A percentile compares a stretch with the other conserved stretches of the same genome.
phyloP scores from a whole-genome alignment of 2,329 filamentous ascomycete genomes.

The Decorospora gaudefroyi region DNA sequence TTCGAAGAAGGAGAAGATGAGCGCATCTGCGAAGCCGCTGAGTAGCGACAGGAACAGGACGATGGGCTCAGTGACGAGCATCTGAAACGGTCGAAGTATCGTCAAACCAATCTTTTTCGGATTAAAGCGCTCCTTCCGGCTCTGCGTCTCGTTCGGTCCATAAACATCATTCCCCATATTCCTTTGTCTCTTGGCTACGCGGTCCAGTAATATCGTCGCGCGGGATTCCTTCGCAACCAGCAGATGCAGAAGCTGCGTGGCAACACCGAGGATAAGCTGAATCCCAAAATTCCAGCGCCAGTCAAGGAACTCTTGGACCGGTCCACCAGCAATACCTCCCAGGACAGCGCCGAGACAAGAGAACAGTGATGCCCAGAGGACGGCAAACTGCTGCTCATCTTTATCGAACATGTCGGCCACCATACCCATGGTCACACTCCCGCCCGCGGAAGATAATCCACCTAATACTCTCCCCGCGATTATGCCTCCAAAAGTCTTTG shows the following conservation, averaged over 20 bases:
- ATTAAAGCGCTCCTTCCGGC: not conserved
- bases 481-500: constrained; percentile 63
- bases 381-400: constrained; percentile 68
- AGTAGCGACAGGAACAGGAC: constrained; percentile 71
- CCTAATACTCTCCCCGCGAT: constrained; percentile 60
- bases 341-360: constrained; percentile 69
- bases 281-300: constrained; percentile 84
- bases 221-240: constrained; percentile 75
- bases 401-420: constrained; percentile 65
- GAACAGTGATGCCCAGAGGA: constrained; percentile 60
- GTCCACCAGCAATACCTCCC: constrained; percentile 61
- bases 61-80: constrained; percentile 76
- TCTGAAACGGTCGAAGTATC: constrained; percentile 68
- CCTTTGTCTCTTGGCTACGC: constrained; percentile 19
- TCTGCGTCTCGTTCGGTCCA: not conserved
- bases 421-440: constrained; percentile 66
- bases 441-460: constrained; percentile 59
- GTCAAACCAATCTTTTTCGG: constrained; percentile 35
- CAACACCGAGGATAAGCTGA: constrained; percentile 75
- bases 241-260: constrained; percentile 68
- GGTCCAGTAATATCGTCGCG: constrained; percentile 73
- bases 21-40: constrained; percentile 71
- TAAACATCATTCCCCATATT: not conserved
- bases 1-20: constrained; percentile 78
- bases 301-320: constrained; percentile 66